Conservation (phyloP, 108 stramenopile genomes). For the Schizochytrium sp. region DNA sequence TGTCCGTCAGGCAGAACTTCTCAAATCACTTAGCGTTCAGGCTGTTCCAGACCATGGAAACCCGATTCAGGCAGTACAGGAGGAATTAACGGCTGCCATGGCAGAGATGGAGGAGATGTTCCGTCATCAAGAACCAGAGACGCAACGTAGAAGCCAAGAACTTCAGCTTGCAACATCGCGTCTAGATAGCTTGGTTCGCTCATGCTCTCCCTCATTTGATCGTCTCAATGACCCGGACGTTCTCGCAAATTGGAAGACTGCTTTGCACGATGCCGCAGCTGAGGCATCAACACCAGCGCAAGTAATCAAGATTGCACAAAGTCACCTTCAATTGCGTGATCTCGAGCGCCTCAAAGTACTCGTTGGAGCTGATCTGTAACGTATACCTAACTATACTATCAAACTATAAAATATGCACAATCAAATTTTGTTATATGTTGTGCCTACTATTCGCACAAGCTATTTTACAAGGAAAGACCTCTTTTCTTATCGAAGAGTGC, state of each 20-base stretch:
- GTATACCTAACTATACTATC: too few relatives aligned
- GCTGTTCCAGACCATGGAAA: neutral
- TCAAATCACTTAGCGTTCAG: neutral
- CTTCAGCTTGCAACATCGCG: neutral
- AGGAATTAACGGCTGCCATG: neutral
- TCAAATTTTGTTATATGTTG: too few relatives aligned
- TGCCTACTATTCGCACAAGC: too few relatives aligned
- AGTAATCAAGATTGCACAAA: neutral
- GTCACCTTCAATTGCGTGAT: neutral
- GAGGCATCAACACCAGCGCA: neutral
- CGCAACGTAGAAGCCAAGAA: slow-evolving; percentile 2
- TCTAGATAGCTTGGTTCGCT: neutral
- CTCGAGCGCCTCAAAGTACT: neutral
- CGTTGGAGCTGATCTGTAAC: neutral
- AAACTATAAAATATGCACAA: too few relatives aligned
- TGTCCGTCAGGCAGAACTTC: slow-evolving; percentile 11
- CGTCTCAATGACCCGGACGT: slow-evolving; percentile 34
- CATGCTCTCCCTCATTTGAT: slow-evolving; percentile 2
- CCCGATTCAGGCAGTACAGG: neutral
- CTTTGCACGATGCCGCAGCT: neutral
- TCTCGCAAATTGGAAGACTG: neutral
- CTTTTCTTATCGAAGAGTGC: too few relatives aligned
- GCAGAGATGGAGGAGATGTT: slow-evolving; percentile 25
- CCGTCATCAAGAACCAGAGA: slow-evolving; percentile 28
- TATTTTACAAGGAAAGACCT: too few relatives aligned